A percentile compares a stretch with the other conserved stretches of the same genome.
Conservation (phyloP, 371 early-diverging fungal genomes). For the Rhizopus arrhizus region DNA sequence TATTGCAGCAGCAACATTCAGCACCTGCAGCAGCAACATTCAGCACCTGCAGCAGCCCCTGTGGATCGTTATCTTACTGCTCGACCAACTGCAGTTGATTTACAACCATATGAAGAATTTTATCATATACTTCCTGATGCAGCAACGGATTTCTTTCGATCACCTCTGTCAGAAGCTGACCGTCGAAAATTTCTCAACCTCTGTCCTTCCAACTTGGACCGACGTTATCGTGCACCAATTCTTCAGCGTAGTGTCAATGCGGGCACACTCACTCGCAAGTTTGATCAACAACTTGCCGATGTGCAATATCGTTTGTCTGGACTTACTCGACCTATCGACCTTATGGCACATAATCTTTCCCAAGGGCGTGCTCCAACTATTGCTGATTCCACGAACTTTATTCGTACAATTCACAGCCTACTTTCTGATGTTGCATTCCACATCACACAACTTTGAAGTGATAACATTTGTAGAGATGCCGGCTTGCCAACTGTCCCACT, state of each 20-base stretch:
- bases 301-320: conserved; percentile 21
- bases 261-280: not conserved
- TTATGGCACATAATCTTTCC: conserved; percentile 8
- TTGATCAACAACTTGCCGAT: conserved; percentile 19
- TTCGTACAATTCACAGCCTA: conserved; percentile 11
- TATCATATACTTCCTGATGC: not conserved
- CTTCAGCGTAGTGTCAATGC: conserved; percentile 2
- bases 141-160: not conserved
- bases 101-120: conserved; percentile 3
- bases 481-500: too few species aligned
- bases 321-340: conserved; percentile 14
- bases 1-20: too few species aligned
- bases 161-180: conserved; percentile 4
- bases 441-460: conserved; percentile 21
- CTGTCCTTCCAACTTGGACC: conserved; percentile 3
- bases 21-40: too few species aligned
- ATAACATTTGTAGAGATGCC: too few species aligned
- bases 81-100: not conserved
- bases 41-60: too few species aligned
- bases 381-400: conserved; percentile 7
- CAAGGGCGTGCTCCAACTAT: not conserved
- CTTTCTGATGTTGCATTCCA: conserved; percentile 17
- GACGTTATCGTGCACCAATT: conserved; percentile 4
- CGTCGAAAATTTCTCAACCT: not conserved
- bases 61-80: too few species aligned